Base-by-base conservation (phyloP, 352 stramenopile genomes). In the Chrysophaeum taylorii region DNA sequence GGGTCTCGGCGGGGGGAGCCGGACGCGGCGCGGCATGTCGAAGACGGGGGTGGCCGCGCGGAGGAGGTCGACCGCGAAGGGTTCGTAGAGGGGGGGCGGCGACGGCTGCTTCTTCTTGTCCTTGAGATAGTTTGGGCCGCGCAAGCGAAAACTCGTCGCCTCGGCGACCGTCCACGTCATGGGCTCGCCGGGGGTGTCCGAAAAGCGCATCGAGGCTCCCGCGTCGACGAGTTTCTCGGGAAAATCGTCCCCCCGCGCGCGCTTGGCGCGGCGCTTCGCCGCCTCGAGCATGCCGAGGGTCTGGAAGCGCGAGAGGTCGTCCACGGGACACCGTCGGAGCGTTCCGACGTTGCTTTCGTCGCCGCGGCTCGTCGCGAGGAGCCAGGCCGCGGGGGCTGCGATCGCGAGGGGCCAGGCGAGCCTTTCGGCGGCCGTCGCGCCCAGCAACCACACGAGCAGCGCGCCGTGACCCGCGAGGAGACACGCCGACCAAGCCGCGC, bases 101-200 rank as follows among this genome's bases (percentile, higher is more conserved):
- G 14, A 38, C 14, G 57, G 12, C 18, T 35, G 45, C 35, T 66
- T 66, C n/a, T 66, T 66, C 36, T 66, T 66, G 57, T 66, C 57
- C 1, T 23, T 16, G 33, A 66, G 57, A 25, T 66, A 66, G 35
- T 45, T 23, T 2, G 57, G 33, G 33, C 57, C 57, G 31, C 57
- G 57, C 16, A 66, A 36, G 12, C 9, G 1, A 36, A 66, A 66
- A 36, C 31, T 16, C 31, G 31, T 16, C 9, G 57, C 57, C 9
- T 27, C 57, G 33, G 57, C 25, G 33, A 36, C 33, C 57, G 41
- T 36, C 57, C 57, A 66, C 12, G 57, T 45, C 31, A 31, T 23
- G 33, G 31, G 16, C 9, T 41, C 57, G 57, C 57, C 57, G 12
- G 31, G 14, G 1, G 4, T 12, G 1, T 31, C 12, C 7, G 57